Conservation (phyloP, 176 grass and related monocot species). For the Bothriochloa decipiens region DNA sequence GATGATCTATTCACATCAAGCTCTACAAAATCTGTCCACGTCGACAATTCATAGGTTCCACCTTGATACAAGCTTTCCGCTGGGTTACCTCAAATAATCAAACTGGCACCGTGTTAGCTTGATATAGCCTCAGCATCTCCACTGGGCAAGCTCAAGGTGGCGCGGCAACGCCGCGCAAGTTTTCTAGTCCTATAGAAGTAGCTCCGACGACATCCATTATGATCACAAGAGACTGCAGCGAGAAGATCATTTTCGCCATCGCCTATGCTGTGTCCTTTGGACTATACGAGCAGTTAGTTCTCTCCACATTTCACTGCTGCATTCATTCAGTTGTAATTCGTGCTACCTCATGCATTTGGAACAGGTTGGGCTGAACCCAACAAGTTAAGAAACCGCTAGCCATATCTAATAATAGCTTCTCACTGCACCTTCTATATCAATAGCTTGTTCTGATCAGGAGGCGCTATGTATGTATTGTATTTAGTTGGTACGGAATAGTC, state of each 20-base stretch:
- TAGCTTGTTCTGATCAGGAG: background rate
- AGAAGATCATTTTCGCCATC: background rate
- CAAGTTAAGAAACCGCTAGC: background rate
- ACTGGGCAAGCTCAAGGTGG: too few relatives aligned
- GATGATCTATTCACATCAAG: too few relatives aligned
- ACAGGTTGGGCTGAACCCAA: background rate
- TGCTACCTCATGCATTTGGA: background rate
- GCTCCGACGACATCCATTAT: background rate
- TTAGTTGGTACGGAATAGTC: too few relatives aligned
- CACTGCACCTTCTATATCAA: background rate
- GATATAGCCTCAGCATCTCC: too few relatives aligned
- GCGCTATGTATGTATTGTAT: too few relatives aligned
- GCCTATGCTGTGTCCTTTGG: background rate
- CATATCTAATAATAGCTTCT: background rate
- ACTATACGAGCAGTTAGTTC: background rate
- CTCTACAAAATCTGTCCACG: too few relatives aligned
- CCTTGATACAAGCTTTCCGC: too few relatives aligned
- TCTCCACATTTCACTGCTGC: background rate
- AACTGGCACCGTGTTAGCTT: too few relatives aligned
- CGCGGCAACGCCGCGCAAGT: too few relatives aligned
- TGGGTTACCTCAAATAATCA: too few relatives aligned
- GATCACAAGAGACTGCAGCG: background rate
- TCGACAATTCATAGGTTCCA: too few relatives aligned
- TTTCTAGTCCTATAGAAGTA: too few relatives aligned
- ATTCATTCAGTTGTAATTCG: background rate